phyloP scores from a whole-genome alignment of 768 basidiomycete genomes.

The Xanthoconium purpureum region DNA sequence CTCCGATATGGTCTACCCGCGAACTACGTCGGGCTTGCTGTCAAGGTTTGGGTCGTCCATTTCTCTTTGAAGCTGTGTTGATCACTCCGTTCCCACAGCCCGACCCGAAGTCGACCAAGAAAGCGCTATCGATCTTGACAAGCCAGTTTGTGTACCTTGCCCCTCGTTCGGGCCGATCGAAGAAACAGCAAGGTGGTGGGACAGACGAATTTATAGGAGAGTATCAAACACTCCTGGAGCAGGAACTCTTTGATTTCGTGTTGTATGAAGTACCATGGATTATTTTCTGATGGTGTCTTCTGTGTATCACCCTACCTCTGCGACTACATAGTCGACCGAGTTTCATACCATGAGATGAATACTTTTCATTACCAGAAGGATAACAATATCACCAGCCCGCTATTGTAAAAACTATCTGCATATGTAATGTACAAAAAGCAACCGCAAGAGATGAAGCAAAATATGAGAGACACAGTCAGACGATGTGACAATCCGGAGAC shows the following conservation, averaged over 20 bases:
- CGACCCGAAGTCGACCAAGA: slow-evolving; percentile 80
- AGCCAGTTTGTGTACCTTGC: slow-evolving; percentile 78
- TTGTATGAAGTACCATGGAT: slow-evolving; percentile 94
- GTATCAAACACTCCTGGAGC: slow-evolving; percentile 89
- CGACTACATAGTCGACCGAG: background rate
- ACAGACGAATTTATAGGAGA: slow-evolving; percentile 82
- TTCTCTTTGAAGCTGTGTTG: background rate
- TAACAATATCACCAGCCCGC: slow-evolving; percentile 61
- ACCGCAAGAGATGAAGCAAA: slow-evolving; percentile 25
- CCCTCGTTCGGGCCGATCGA: slow-evolving; percentile 56
- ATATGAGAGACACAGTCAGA: slow-evolving; percentile 13
- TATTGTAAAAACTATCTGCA: slow-evolving; percentile 48
- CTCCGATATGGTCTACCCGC: slow-evolving; percentile 94
- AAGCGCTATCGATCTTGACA: slow-evolving; percentile 69
- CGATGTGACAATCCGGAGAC: slow-evolving; percentile 16
- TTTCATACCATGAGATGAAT: slow-evolving; percentile 27
- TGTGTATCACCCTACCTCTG: background rate
- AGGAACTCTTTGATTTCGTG: slow-evolving; percentile 95
- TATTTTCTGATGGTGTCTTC: slow-evolving; percentile 42
- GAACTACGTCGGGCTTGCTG: slow-evolving; percentile 74
- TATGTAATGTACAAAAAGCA: slow-evolving; percentile 39
- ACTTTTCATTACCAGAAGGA: slow-evolving; percentile 55
- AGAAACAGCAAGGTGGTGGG: slow-evolving; percentile 32
- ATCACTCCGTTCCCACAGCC: slow-evolving; percentile 49
- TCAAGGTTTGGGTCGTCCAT: slow-evolving; percentile 56